Evolutionary conservation across 495 filamentous ascomycete species (phyloP), one percentile per base, ranked within the genome.

Genomic region (Neurospora sp.): DNA sequence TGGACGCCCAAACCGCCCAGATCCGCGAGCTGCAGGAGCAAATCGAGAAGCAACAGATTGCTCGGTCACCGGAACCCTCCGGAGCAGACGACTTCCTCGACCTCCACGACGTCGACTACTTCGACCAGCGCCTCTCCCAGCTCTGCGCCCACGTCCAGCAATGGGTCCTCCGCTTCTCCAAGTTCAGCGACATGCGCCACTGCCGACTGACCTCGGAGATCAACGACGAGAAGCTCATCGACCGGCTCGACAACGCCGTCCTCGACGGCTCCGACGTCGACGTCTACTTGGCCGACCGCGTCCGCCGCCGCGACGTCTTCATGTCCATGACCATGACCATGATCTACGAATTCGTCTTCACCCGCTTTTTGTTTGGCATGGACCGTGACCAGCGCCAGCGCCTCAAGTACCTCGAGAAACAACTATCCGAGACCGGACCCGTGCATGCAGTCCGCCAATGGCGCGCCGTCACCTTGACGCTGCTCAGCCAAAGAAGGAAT

Each of bases 331-430:
- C 94, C 74, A 98, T 98, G 94, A 94, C 90, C 61, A 97, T 99
- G 93, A 89, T 98, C 42, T 98, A 94, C 93, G 95, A 98, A 79
- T 97, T 92, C 78, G 90, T 99, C 79, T 99, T 99, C 81, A 97
- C 94, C 12, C 91, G 96, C 72, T 99, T 98, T 79, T 89, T 99
- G 42, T 98, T 99, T 78, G 96, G 96, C 74, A 96, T 98, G 93
- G 95, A 98, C 82, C 88, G 94, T 70, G 96, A 97, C 79, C 94
- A 99, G 79, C 91, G 96, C 37, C 94, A 98, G 82, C 97, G 97
- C 78, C 91, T 99, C 78, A 97, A 98, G 83, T 88, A 89, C 9
- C 88, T 98, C 18, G 96, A 99, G 83, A 97, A 96, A 83, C 89
- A 90, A 70, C 86, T 99, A n/a, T 82, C 84, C 37, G 96, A 98